These are phyloP conservation scores for Eucalyptus albens DNA, from an alignment of 345 rosid species.

Conservation along the genomic window DNA sequence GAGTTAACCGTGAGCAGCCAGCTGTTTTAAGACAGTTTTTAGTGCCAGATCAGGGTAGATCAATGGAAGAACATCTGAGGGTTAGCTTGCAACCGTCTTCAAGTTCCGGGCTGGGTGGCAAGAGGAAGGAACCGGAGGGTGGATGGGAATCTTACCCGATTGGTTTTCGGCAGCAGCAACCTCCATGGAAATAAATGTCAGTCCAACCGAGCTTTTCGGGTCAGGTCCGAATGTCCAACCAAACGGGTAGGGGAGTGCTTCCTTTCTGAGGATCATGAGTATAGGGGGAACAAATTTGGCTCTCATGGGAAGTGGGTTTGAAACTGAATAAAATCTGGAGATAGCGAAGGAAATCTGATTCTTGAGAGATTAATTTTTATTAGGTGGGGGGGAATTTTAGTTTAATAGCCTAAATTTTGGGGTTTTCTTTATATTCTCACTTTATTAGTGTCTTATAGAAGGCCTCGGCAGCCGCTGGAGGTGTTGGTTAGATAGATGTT, in stretches of 20 bases:
- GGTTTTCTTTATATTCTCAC: conserved; percentile 16
- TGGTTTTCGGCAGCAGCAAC: conserved; percentile 34
- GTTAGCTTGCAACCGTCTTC: conserved; percentile 43
- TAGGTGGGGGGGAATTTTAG: conserved; percentile 35
- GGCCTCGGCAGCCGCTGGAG: conserved; percentile 13
- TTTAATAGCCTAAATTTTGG: conserved; percentile 5
- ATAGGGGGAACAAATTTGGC: conserved; percentile 15
- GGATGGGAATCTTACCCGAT: conserved; percentile 50
- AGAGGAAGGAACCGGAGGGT: conserved; percentile 78
- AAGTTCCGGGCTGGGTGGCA: conserved; percentile 50
- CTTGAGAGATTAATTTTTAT: neutral
- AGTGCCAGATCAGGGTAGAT: conserved; percentile 38
- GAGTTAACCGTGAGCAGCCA: conserved; percentile 42
- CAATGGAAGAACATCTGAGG: conserved; percentile 45
- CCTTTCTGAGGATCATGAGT: conserved; percentile 3
- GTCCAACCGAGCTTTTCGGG: neutral
- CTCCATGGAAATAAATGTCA: conserved; percentile 56
- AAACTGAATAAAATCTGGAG: conserved; percentile 32
- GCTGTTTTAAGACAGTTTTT: conserved; percentile 48
- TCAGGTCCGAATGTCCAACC: neutral
- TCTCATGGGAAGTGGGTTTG: conserved; percentile 2
- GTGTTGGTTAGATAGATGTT: conserved; percentile 24
- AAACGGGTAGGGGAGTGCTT: conserved; percentile 2
- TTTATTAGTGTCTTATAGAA: conserved; percentile 19
- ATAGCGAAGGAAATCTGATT: neutral